Base-by-base conservation (phyloP, 2,329 filamentous ascomycete genomes). In the Xylariaceae sp. region DNA sequence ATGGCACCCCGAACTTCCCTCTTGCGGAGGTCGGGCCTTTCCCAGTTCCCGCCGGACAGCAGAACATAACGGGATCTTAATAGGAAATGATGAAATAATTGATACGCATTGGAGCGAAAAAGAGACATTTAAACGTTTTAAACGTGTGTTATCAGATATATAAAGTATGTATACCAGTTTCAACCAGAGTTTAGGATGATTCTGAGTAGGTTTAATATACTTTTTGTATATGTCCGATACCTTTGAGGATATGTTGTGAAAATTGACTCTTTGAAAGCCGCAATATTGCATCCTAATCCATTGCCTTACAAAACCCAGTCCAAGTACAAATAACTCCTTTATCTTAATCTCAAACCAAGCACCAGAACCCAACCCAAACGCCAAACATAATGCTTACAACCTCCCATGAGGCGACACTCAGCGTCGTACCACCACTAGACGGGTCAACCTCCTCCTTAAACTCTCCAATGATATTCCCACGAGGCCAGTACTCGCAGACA, bases 401-500 rank as follows among this genome's bases (percentile, higher is more conserved):
- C 4, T 45, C 37, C 29, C 40, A 19, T 47, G 29, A 42, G 2
- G 20, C 36, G 6, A 41, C 29, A n/a, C 23, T 27, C 14, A 19
- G 19, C 4, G 19, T 23, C 40, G 22, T 42, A 36, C 16, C 29
- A 17, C 20, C 23, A 12, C 11, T 44, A 8, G 12, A 37, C 48
- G 14, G 47, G 44, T 47, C 64, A 6, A 79, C 73, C 62, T 71
- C 63, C n/a, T 72, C 65, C 27, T 60, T 65, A 47, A 76, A 81
- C 52, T 69, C 60, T 0, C 75, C 79, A 2, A 73, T 59, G 0
- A 87, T 68, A 57, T 88, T 88, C 0, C 85, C 85, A 1, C 72
- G 62, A 1, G 85, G 83, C 69, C 72, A 83, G 64, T 87, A 88
- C 66, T 87, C 82, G 55, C 84, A 88, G 20, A 81, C 81, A 1